phyloP scores from a whole-genome alignment of 768 basidiomycete species.

The Termitomyces titanicus region DNA sequence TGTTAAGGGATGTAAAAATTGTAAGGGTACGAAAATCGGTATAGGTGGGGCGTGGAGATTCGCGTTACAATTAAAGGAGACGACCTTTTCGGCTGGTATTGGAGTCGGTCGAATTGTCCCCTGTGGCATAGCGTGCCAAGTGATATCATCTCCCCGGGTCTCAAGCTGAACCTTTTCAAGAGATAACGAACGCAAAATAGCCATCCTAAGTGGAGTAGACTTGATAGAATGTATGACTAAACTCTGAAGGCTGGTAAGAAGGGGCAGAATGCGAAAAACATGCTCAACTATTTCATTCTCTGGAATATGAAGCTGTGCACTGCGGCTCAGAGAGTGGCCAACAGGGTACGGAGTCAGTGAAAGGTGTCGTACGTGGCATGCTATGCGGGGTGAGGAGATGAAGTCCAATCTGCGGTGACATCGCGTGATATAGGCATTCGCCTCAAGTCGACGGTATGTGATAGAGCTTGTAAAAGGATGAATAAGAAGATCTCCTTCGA shows the following conservation, averaged over 20 bases:
- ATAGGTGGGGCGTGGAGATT: constrained; percentile 7
- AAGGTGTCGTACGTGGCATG: constrained; percentile 11
- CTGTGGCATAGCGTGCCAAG: constrained; percentile 4
- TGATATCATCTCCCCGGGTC: constrained; percentile 9
- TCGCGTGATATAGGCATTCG: constrained; percentile 11
- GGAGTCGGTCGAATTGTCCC: constrained; percentile 4
- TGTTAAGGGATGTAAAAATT: constrained; percentile 10
- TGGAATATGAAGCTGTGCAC: constrained; percentile 9
- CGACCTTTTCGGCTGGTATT: constrained; percentile 11
- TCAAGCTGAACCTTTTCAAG: constrained; percentile 17
- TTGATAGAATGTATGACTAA: constrained; percentile 14
- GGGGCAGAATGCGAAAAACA: constrained; percentile 8
- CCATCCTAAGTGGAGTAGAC: constrained; percentile 7
- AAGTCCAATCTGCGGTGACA: constrained; percentile 13
- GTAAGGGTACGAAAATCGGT: constrained; percentile 3
- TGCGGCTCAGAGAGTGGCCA: constrained; percentile 15
- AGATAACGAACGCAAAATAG: constrained; percentile 1
- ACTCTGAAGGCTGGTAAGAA: constrained; percentile 11
- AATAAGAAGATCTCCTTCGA: constrained; percentile 8
- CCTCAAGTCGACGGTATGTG: constrained; percentile 15
- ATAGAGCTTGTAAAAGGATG: constrained; percentile 19
- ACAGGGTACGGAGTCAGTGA: constrained; percentile 15
- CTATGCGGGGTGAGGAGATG: constrained; percentile 9
- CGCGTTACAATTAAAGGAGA: constrained; percentile 14
- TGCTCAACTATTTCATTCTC: constrained; percentile 11